Base-by-base conservation (phyloP, 108 stramenopile genomes). In the Nannochloropsis salina region DNA sequence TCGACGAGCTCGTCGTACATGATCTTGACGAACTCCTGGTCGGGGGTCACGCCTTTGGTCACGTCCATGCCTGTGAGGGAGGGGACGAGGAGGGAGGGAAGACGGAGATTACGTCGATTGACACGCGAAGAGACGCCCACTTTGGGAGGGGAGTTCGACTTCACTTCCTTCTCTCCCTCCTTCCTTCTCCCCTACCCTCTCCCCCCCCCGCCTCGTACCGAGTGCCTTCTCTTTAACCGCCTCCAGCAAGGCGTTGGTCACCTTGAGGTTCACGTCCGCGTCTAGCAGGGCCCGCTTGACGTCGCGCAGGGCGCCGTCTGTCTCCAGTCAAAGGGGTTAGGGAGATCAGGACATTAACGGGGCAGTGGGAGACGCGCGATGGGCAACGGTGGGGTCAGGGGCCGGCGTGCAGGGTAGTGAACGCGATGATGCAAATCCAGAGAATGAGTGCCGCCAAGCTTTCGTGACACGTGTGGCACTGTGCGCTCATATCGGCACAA, bases 1-100 rank as follows among this genome's bases (percentile, higher is more conserved):
- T 95, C 94, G 9, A 96, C 86, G 9, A 98, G 90, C 89, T 98
- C 96, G 88, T 97, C 96, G 87, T 96, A 95, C 95, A 98, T 95
- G 82, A 95, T 93, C 90, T 96, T 96, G 51, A 96, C 90, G 91
- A 97, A 97, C 87, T 95, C 94, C 88, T 97, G 96, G 42, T 94
- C 95, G 41, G 96, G 95, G 9, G 95, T 94, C 9, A 96, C 95
- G 43, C 95, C 96, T 83, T 42, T 10, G 6, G 51, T 6, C 22
- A 11, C 8, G 5, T 42, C 8, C 12, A 22, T 81, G 21, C 41
- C 21, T 81, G 81, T 9, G 81, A 9, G 81, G 20, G 40, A n/a
- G 81, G 9, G 41, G 81, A n/a, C 9, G 40, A 51, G 47, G 12
- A 51, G 47, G 47, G 12, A 12, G 47, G 47, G 12, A 12, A 12